Conservation (phyloP, 345 rosid genomes). For the Eucalyptus grandis region DNA sequence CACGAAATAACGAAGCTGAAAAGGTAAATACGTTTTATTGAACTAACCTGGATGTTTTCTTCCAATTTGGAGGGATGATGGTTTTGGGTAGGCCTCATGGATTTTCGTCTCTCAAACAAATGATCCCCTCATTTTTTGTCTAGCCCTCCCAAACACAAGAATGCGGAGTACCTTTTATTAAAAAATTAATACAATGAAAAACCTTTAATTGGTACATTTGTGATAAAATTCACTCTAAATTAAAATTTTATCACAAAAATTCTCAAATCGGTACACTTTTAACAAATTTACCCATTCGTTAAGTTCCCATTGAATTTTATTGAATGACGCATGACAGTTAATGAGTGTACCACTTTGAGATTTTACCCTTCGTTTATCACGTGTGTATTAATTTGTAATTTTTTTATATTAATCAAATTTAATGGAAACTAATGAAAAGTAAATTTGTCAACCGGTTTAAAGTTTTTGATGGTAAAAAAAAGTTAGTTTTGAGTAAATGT, state of each 20-base stretch:
- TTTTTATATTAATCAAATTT: no score
- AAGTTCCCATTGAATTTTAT: rapidly evolving
- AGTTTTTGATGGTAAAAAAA: rapidly evolving
- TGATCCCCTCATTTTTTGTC: not conserved
- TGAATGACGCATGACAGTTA: rapidly evolving
- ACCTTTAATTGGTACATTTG: rapidly evolving
- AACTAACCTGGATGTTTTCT: not conserved
- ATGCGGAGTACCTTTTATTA: no score
- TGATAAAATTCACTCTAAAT: no score
- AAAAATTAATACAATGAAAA: rapidly evolving
- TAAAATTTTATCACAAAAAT: no score
- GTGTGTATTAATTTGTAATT: no score
- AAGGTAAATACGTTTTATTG: not conserved
- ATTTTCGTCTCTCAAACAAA: not conserved
- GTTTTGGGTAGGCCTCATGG: not conserved
- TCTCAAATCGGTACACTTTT: rapidly evolving
- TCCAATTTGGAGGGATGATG: not conserved
- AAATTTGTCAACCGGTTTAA: rapidly evolving
- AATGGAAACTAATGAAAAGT: rapidly evolving
- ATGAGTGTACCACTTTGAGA: rapidly evolving
- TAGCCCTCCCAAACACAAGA: no score
- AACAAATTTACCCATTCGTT: rapidly evolving
- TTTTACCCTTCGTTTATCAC: rapidly evolving
- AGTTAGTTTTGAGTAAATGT: rapidly evolving
- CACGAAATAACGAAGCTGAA: rapidly evolving